These are phyloP conservation scores for Polygonum maritimum DNA, from an alignment of 148 eudicot species.

Conservation along the genomic window DNA sequence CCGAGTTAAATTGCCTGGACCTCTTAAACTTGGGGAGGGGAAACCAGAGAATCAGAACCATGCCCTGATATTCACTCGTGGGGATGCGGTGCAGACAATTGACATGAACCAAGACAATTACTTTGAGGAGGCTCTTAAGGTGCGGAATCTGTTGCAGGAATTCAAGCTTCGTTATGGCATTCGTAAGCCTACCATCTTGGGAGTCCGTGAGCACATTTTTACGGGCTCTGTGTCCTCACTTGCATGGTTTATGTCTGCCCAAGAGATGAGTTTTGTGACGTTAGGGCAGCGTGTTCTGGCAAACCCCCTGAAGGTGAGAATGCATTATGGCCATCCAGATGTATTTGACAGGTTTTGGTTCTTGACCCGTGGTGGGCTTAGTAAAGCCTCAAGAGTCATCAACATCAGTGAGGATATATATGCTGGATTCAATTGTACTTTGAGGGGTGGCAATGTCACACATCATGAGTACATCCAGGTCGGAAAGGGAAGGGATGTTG, in stretches of 20 bases:
- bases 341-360: conserved; percentile 96
- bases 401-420: conserved; percentile 93
- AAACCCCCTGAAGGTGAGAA: conserved; percentile 75
- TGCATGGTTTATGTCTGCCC: conserved; percentile 96
- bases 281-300: conserved; percentile 95
- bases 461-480: conserved; percentile 92
- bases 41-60: conserved; percentile 97
- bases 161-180: conserved; percentile 59
- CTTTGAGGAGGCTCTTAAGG: conserved; percentile 91
- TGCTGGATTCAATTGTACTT: conserved; percentile 91
- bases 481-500: conserved; percentile 96
- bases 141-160: conserved; percentile 85
- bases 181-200: conserved; percentile 83
- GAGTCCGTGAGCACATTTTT: conserved; percentile 87
- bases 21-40: conserved; percentile 89
- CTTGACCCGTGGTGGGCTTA: conserved; percentile 79
- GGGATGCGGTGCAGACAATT: conserved; percentile 92
- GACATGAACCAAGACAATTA: conserved; percentile 97
- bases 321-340: conserved; percentile 98
- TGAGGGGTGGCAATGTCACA: conserved; percentile 87
- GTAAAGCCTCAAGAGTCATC: conserved; percentile 85
- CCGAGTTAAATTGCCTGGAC: conserved; percentile 84
- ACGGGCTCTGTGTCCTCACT: conserved; percentile 91
- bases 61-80: conserved; percentile 83
- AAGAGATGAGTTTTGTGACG: conserved; percentile 90